Base-by-base conservation (phyloP, 768 basidiomycete species). In the Tulasnella sp. region DNA sequence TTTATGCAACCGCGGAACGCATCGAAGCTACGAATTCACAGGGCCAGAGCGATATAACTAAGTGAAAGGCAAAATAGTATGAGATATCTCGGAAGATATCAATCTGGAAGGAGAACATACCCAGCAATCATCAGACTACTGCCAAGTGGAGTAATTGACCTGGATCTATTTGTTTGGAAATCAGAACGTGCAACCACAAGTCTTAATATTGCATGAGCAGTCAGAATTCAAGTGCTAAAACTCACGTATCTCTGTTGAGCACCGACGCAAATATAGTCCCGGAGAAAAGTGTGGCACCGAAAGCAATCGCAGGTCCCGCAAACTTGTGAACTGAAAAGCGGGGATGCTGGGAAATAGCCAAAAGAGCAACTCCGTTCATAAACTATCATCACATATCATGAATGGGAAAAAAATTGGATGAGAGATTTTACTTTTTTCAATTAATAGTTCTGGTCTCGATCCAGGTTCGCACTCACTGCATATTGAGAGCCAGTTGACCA, bases 401-500 rank as follows among this genome's bases (percentile, higher is more conserved):
- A 42, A 39, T 16, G 53, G 2, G 50, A n/a, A 19, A 9, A 31
- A 45, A 27, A n/a, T n/a, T 20, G 16, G 7, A 31, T 20, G 16
- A 7, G 43, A 19, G 43, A 45, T 12, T 27, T 28, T 22, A 31
- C n/a, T 24, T 7, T 25, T 15, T 22, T 42, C 12, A 9, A 9
- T 10, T 10, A 9, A 9, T 22, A 22, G 20, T 12, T 22, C 16
- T 6, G 9, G 9, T 10, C 12, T 22, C 13, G 20, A 22, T 22
- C 20, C n/a, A n/a, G n/a, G n/a, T 40, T 5, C 6, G 6, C 19
- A n/a, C 47, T 5, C 34, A 84, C 81, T 58, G 75, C 71, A 62
- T 83, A 85, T 54, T 69, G 67, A 5, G 79, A 66, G 4, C 79
- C 83, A 16, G 72, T 78, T 53, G 67, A 66, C 74, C 78, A 84